Evolutionary conservation across 352 stramenopile species (phyloP).

Genomic region (Phytophthora syringae): DNA sequence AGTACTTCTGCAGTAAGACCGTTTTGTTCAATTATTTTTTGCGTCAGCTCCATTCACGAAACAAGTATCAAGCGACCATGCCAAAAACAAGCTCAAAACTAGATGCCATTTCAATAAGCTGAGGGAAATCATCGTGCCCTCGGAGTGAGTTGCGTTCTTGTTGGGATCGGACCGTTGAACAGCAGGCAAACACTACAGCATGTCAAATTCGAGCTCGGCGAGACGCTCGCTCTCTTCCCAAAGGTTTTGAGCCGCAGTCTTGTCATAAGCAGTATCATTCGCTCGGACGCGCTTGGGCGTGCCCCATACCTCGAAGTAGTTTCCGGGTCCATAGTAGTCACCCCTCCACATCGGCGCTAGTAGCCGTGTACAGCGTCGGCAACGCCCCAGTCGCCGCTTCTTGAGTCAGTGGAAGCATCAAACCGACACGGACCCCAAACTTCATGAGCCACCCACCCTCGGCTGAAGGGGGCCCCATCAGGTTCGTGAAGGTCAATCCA

Average conservation of each 20-base stretch:
- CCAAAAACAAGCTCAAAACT: no score
- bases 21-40: no score
- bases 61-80: no score
- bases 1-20: no score
- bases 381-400: conserved; percentile 37
- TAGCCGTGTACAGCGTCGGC: conserved; percentile 52
- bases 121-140: no score
- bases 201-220: conserved; percentile 28
- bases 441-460: conserved; percentile 22
- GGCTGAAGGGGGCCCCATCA: conserved; percentile 11
- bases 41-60: no score
- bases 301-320: conserved; percentile 39
- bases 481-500: conserved; percentile 35
- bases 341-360: conserved; percentile 29
- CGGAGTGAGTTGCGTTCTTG: no score
- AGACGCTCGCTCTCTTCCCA: conserved; percentile 42
- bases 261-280: conserved; percentile 13
- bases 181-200: no score
- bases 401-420: conserved; percentile 13
- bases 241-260: conserved; percentile 18
- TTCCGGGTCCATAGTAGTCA: conserved; percentile 58
- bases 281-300: conserved; percentile 36
- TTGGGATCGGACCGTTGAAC: no score
- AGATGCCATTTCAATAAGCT: no score
- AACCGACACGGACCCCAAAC: conserved; percentile 6